Evolutionary conservation across 768 basidiomycete species (phyloP), one percentile per base, ranked within the genome.

Genomic region (Tylopilus rubrobrunneus): DNA sequence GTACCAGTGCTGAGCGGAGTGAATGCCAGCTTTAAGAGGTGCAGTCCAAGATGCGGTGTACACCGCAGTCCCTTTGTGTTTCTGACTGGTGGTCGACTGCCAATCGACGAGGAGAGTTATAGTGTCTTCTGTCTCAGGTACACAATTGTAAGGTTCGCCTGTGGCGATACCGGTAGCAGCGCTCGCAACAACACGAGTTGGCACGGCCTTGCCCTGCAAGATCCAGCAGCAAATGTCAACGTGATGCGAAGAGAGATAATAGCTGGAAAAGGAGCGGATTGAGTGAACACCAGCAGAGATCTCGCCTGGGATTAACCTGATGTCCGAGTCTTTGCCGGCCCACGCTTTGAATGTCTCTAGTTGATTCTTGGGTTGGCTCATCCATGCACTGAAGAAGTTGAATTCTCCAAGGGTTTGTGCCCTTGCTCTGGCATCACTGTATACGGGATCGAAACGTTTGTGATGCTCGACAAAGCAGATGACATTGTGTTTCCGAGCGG

Each of bases 311-410:
- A 45, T 61, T 58, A 49, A 82, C 86, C 88, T 92, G 73, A 96
- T 94, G 61, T 96, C 93, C 33, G 89, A 91, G 68, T 94, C 91
- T 71, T 87, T 92, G 36, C 93, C 94, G 25, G 93, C 94, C 94
- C 94, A 97, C 7, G 89, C 89, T 52, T 85, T 84, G 83, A 96
- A 97, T 0, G 94, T 96, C 71, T 93, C 90, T 27, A 97, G 79
- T 71, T 97, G 94, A 63, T 83, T 86, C 74, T 97, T 97, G 41
- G 94, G 94, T 70, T 96, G 94, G 65, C 89, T 92, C 94, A 97
- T 97, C 92, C 94, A 96, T 36, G 92, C 90, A 61, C 77, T 90
- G 82, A 93, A 96, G 73, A 92, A 96, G 74, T 94, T 96, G 75
- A 94, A 92, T 70, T 95, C 91, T 33, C 93, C 92, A 25, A 95